These are phyloP conservation scores for Capillidium rhysosporum DNA, from an alignment of 371 early-diverging fungal genomes.

Conservation along the genomic window DNA sequence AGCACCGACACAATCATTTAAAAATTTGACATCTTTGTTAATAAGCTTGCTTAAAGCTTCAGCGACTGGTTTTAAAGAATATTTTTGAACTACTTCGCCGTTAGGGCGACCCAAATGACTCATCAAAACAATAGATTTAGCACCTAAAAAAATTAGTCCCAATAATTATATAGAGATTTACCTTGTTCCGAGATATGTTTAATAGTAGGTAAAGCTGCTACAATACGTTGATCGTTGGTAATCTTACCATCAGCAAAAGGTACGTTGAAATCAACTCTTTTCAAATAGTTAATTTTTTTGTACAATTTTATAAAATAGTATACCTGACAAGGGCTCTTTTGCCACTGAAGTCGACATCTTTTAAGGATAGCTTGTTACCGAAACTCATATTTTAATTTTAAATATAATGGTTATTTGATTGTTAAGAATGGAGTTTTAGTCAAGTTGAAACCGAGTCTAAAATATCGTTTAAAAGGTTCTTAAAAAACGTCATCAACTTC, in stretches of 20 bases:
- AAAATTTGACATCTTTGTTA: constrained; percentile 68
- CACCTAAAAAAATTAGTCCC: constrained; percentile 22
- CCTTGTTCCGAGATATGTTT: constrained; percentile 70
- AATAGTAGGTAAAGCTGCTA: constrained; percentile 91
- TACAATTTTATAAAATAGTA: not conserved
- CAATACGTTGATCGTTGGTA: constrained; percentile 93
- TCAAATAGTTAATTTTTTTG: not conserved
- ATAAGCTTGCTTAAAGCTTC: constrained; percentile 70
- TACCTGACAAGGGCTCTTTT: constrained; percentile 91
- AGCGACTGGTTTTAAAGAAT: constrained; percentile 84
- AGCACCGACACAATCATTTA: constrained; percentile 82
- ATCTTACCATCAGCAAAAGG: constrained; percentile 83
- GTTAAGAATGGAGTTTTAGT: too few species aligned
- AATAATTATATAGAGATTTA: constrained; percentile 10
- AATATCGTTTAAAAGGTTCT: too few species aligned
- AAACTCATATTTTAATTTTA: not conserved
- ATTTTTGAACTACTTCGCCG: constrained; percentile 69
- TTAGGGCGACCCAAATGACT: constrained; percentile 98
- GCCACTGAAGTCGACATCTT: constrained; percentile 63
- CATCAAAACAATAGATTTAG: constrained; percentile 84
- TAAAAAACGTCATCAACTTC: too few species aligned
- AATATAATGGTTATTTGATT: not conserved
- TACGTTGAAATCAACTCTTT: constrained; percentile 97
- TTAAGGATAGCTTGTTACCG: constrained; percentile 54
- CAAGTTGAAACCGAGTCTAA: too few species aligned